Evolutionary conservation across 83 land plant genomes (phyloP).

Genomic region (Picea abies): DNA sequence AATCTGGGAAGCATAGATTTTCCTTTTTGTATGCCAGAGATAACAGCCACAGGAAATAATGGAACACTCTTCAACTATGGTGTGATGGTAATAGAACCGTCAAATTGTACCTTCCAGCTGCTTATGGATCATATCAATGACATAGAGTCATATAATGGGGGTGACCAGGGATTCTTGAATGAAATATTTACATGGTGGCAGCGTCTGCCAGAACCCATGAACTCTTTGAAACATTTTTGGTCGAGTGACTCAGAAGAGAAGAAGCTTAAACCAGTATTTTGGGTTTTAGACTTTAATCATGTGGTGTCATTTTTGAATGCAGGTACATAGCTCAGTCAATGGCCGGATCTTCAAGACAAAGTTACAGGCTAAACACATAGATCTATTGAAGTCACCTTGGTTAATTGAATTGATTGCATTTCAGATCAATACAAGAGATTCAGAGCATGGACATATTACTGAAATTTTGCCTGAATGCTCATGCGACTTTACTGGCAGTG

Average conservation of each 20-base stretch:
- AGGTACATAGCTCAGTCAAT: constrained; percentile 61
- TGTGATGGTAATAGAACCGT: constrained; percentile 69
- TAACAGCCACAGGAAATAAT: constrained; percentile 64
- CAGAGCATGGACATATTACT: constrained; percentile 23
- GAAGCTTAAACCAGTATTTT: constrained; percentile 12
- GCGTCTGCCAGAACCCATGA: constrained; percentile 42
- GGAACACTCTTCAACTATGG: constrained; percentile 64
- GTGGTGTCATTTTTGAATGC: background rate
- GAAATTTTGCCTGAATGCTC: constrained; percentile 30
- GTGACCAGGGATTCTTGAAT: constrained; percentile 80
- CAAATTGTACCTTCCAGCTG: constrained; percentile 48
- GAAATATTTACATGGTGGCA: constrained; percentile 84
- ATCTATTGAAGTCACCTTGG: constrained; percentile 71
- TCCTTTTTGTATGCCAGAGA: constrained; percentile 43
- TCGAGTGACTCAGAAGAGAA: constrained; percentile 16
- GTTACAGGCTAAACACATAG: constrained; percentile 50
- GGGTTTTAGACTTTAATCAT: too few species aligned
- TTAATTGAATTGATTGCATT: constrained; percentile 61
- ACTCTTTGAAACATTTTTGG: constrained; percentile 53
- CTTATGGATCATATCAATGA: constrained; percentile 37
- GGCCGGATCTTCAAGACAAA: constrained; percentile 48
- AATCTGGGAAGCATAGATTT: constrained; percentile 59
- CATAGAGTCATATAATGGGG: constrained; percentile 65
- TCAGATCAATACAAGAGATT: constrained; percentile 42
- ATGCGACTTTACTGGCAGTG: constrained; percentile 34